These are phyloP conservation scores for Wallacemonas rigidus DNA, from an alignment of 208 protist genomes.

Conservation along the genomic window DNA sequence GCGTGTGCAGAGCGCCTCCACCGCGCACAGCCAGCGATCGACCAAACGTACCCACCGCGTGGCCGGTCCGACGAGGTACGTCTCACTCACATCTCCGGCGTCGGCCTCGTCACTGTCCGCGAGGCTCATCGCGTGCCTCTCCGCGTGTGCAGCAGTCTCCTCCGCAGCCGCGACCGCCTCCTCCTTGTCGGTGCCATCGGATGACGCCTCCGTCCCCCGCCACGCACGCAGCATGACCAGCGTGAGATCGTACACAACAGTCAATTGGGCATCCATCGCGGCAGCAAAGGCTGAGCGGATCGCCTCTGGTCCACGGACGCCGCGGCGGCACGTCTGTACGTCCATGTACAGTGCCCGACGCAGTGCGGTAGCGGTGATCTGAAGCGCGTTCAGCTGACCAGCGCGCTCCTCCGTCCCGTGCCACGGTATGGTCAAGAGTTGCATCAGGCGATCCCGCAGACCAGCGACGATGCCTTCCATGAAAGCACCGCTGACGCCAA, in stretches of 20 bases:
- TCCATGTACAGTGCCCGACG: neutral
- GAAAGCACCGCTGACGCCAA: neutral
- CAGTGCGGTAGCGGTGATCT: neutral
- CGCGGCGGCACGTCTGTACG: neutral
- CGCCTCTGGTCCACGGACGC: neutral
- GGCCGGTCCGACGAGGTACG: neutral
- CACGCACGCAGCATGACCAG: neutral
- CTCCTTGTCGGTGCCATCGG: neutral
- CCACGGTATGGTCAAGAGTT: neutral
- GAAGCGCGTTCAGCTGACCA: neutral
- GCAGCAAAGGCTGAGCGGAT: neutral
- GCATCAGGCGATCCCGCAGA: neutral
- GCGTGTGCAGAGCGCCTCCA: slow-evolving; percentile 1
- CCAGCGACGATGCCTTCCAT: neutral
- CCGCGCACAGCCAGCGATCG: slow-evolving; percentile 8
- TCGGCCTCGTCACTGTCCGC: neutral
- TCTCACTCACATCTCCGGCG: neutral
- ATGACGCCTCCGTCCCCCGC: neutral
- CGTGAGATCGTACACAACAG: slow-evolving; percentile 2
- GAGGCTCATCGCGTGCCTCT: neutral
- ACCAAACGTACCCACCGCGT: neutral
- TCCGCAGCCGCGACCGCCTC: neutral
- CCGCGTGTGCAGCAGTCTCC: neutral
- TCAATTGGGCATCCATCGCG: neutral
- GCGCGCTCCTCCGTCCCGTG: neutral